Base-by-base conservation (phyloP, 371 early-diverging fungal genomes). In the Zancudomyces culisetae region DNA sequence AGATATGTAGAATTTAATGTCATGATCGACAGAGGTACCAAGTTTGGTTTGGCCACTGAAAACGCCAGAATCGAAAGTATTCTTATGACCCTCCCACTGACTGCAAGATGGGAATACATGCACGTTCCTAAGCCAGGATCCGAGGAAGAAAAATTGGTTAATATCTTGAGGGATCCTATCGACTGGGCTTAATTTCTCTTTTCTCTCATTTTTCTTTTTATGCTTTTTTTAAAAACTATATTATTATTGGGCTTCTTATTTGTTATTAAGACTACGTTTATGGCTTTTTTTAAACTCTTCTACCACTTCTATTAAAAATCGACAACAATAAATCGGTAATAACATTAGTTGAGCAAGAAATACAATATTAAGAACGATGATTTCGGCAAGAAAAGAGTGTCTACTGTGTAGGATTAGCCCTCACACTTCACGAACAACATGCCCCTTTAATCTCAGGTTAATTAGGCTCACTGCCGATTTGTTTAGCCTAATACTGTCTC, bases 1-100 rank as follows among this genome's bases (percentile, higher is more conserved):
- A 77, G 87, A 18, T 90, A 90, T 59, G 87, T 84, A 8, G 90
- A 90, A 62, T 90, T 90, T 64, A 90, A 90, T 56, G 61, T 89
- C 60, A 75, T 88, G 19, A 77, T 84, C 61, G 90, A 90, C 60
- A 76, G 90, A 28, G 90, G 90, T 42, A 90, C 90, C 27, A 86
- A 87, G 60, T 90, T 88, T 69, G 90, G 90, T 3, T 62, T 90
- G 45, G 64, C 75, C 59, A 86, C 89, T 2, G 85, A 83, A n/a
- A 83, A 85, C 27, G 77, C 87, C 3, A 69, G 88, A n/a, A 82
- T 87, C 27, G 90, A 90, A 64, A 78, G 81, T 49, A 86, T 90
- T 29, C 56, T 90, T 53, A 83, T 88, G 82, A 78, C 83, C 28
- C 60, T 90, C 59, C 89, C 90, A 1, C 66, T 85, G 6, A 81